These are phyloP conservation scores for Nothopassalora personata DNA, from an alignment of 2,329 filamentous ascomycete genomes.

Conservation along the genomic window DNA sequence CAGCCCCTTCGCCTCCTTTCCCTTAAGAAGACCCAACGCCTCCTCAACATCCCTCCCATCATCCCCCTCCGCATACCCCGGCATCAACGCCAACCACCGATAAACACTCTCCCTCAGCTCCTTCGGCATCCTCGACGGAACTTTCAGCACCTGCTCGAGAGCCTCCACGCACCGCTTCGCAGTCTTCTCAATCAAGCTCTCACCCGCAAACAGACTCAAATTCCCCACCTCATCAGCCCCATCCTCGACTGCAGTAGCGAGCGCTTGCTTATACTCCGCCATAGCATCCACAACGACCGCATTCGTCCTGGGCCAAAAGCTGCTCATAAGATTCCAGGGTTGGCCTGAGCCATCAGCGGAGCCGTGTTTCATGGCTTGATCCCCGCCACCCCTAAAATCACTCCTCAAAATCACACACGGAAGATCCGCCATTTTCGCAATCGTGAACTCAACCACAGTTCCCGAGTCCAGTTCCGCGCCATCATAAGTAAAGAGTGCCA, in stretches of 20 bases:
- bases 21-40: conserved; percentile 2
- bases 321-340: conserved; percentile 17
- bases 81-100: conserved; percentile 15
- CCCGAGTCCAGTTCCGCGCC: conserved; percentile 16
- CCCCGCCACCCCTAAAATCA: conserved; percentile 14
- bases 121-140: conserved; percentile 13
- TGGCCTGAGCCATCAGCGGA: conserved; percentile 5
- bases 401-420: conserved; percentile 13
- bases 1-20: conserved; percentile 9
- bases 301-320: conserved; percentile 13
- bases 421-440: conserved; percentile 16
- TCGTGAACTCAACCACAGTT: conserved; percentile 17
- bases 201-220: conserved; percentile 2
- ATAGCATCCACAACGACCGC: conserved; percentile 15
- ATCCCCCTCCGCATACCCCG: conserved; percentile 11
- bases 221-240: not conserved
- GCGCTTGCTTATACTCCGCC: conserved; percentile 12
- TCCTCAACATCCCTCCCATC: conserved; percentile 6
- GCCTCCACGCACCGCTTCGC: conserved; percentile 12
- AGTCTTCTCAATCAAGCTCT: conserved; percentile 10
- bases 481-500: conserved; percentile 15
- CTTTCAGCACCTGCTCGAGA: conserved; percentile 10
- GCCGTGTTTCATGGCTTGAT: conserved; percentile 4
- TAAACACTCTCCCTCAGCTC: conserved; percentile 11
- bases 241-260: conserved; percentile 1